These are phyloP conservation scores for Hypomontagnella monticulosa DNA, from an alignment of 495 filamentous ascomycete species.

Conservation along the genomic window DNA sequence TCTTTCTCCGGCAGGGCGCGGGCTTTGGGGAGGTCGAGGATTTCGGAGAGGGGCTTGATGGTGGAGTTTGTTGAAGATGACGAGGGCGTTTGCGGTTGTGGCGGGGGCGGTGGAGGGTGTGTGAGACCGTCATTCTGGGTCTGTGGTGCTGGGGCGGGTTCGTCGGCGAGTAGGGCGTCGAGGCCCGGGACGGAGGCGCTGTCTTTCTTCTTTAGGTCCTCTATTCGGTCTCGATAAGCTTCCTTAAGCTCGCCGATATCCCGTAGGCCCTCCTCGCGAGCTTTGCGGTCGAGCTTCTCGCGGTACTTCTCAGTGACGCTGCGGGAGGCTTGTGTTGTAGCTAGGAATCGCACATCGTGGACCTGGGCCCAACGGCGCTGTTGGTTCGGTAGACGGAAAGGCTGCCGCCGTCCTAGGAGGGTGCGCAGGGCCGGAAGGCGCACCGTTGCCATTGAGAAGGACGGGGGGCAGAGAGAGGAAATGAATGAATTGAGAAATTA, in stretches of 20 bases:
- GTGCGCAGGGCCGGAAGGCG: constrained; percentile 51
- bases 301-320: constrained; percentile 84
- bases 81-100: constrained; percentile 38
- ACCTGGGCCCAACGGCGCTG: constrained; percentile 93
- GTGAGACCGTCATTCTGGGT: not conserved
- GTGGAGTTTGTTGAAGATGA: constrained; percentile 47
- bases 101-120: constrained; percentile 44
- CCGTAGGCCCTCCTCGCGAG: constrained; percentile 77
- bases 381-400: constrained; percentile 42
- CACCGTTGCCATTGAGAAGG: constrained; percentile 43
- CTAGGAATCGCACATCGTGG: constrained; percentile 89
- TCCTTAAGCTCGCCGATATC: constrained; percentile 80
- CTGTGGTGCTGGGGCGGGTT: constrained; percentile 2
- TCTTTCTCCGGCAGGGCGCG: constrained; percentile 77
- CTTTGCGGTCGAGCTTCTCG: constrained; percentile 85
- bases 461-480: not conserved
- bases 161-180: constrained; percentile 55
- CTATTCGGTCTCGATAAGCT: constrained; percentile 84
- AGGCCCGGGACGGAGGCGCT: constrained; percentile 52
- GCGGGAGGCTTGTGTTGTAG: constrained; percentile 65
- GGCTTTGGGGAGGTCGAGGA: constrained; percentile 83
- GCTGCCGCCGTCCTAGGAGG: constrained; percentile 40
- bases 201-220: constrained; percentile 67
- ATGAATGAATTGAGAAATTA: not conserved
- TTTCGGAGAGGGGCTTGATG: constrained; percentile 83